Percentiles rank a stretch among this genome's conserved stretches.
These are phyloP conservation scores for Torulaspora maleeae DNA, from an alignment of 805 yeast species.

Conservation along the genomic window DNA sequence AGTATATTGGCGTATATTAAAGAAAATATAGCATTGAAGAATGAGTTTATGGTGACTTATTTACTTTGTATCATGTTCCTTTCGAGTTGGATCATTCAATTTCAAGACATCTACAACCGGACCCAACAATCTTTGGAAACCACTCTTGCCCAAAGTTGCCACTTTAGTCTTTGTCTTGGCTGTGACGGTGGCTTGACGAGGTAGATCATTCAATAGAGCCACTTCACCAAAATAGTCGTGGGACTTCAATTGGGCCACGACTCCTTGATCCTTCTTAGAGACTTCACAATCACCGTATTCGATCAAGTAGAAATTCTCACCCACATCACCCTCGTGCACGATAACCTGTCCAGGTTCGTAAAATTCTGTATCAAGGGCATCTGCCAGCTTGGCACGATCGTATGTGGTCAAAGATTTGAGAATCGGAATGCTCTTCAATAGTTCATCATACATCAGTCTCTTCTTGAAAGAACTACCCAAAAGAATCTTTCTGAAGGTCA, in stretches of 20 bases:
- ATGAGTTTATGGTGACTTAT: slow-evolving; percentile 1
- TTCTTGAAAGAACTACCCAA: slow-evolving; percentile 87
- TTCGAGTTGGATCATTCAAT: slow-evolving; percentile 72
- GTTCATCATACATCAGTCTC: slow-evolving; percentile 84
- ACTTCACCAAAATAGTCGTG: slow-evolving; percentile 98
- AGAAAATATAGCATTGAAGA: not conserved
- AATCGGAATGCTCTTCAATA: slow-evolving; percentile 81
- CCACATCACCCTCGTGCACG: slow-evolving; percentile 80
- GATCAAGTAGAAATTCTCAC: slow-evolving; percentile 68
- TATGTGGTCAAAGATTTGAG: slow-evolving; percentile 66
- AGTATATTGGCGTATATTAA: not conserved
- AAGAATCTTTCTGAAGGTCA: slow-evolving; percentile 86
- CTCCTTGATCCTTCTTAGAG: slow-evolving; percentile 53
- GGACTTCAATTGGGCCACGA: slow-evolving; percentile 54
- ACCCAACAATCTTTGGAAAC: slow-evolving; percentile 89
- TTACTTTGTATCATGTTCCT: slow-evolving; percentile 6
- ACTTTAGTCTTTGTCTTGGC: slow-evolving; percentile 74
- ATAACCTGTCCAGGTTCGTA: slow-evolving; percentile 69
- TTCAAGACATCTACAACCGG: slow-evolving; percentile 88
- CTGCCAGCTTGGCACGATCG: slow-evolving; percentile 89
- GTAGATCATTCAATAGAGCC: slow-evolving; percentile 84
- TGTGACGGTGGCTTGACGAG: slow-evolving; percentile 89
- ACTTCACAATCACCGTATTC: slow-evolving; percentile 84
- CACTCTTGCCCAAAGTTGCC: slow-evolving; percentile 87
- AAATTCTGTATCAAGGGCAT: slow-evolving; percentile 78